phyloP scores from a whole-genome alignment of 495 filamentous ascomycete genomes.

The Pyrenopolyporus hunteri region DNA sequence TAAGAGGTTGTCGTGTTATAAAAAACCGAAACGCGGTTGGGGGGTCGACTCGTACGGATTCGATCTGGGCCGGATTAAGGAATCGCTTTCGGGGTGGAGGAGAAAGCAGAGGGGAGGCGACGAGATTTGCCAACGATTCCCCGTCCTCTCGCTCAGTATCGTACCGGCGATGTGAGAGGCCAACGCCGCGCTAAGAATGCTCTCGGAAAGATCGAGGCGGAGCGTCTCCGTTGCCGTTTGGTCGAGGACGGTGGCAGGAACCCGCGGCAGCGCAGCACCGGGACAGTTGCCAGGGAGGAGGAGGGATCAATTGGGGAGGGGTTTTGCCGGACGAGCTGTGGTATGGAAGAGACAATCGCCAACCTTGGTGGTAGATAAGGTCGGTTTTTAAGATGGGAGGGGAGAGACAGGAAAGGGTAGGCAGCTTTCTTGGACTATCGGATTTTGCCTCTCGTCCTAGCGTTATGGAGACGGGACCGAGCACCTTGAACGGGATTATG shows the following conservation, averaged over 20 bases:
- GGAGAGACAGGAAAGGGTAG: not conserved
- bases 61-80: too few species aligned
- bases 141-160: not conserved
- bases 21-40: too few species aligned
- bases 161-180: not conserved
- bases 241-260: constrained; percentile 7
- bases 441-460: not conserved
- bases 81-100: not conserved
- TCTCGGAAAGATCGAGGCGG: too few species aligned
- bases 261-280: constrained; percentile 23
- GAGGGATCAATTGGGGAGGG: constrained; percentile 7
- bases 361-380: not conserved
- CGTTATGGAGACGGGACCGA: not conserved
- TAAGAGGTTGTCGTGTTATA: too few species aligned
- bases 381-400: not conserved
- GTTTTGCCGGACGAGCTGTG: not conserved
- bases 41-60: too few species aligned
- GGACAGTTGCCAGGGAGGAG: not conserved
- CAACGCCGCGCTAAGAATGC: too few species aligned
- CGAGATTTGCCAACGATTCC: not conserved
- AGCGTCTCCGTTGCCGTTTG: constrained; percentile 8
- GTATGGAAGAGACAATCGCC: not conserved
- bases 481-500: not conserved
- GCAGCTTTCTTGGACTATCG: not conserved
- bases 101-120: not conserved